Percentiles rank a stretch among this genome's conserved stretches.
These are phyloP conservation scores for Cyberlindnera maclurae DNA, from an alignment of 805 yeast genomes.

Conservation along the genomic window DNA sequence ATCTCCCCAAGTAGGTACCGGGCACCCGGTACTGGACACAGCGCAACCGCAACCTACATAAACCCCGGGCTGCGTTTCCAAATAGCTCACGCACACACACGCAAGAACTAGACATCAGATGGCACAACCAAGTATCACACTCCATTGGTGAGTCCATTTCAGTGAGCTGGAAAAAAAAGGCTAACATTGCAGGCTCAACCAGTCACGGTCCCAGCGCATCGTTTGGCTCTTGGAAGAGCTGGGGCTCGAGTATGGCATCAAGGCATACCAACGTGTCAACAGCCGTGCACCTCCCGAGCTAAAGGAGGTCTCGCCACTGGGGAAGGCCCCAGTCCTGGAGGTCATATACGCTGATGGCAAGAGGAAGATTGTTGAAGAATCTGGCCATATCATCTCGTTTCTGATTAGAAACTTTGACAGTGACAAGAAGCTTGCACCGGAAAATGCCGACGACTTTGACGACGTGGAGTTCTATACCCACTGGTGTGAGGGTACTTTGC, in stretches of 20 bases:
- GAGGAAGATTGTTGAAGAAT: slow-evolving; percentile 40
- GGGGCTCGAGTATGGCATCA: slow-evolving; percentile 45
- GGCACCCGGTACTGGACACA: too few relatives aligned
- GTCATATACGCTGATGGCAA: slow-evolving; percentile 29
- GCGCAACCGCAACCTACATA: too few relatives aligned
- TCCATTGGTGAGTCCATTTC: slow-evolving; percentile 16
- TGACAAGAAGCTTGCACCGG: slow-evolving; percentile 30
- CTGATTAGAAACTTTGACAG: slow-evolving; percentile 44
- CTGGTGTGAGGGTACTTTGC: slow-evolving; percentile 58
- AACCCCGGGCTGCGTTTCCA: too few relatives aligned
- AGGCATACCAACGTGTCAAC: slow-evolving; percentile 41
- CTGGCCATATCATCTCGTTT: slow-evolving; percentile 52
- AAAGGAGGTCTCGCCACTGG: slow-evolving; percentile 50
- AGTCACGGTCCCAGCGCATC: slow-evolving; percentile 55
- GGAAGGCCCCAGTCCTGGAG: slow-evolving; percentile 57
- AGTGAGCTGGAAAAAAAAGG: background rate
- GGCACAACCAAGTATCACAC: slow-evolving; percentile 11
- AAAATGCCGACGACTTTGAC: slow-evolving; percentile 31
- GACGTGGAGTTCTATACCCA: slow-evolving; percentile 45
- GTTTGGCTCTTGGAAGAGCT: slow-evolving; percentile 62
- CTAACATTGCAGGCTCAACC: slow-evolving; percentile 12
- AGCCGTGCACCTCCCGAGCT: slow-evolving; percentile 43
- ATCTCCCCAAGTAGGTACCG: too few relatives aligned
- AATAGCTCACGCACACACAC: too few relatives aligned
- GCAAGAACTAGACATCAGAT: too few relatives aligned